These are phyloP conservation scores for Aspergillus nidulans DNA, from an alignment of 495 filamentous ascomycete species.

Conservation along the genomic window DNA sequence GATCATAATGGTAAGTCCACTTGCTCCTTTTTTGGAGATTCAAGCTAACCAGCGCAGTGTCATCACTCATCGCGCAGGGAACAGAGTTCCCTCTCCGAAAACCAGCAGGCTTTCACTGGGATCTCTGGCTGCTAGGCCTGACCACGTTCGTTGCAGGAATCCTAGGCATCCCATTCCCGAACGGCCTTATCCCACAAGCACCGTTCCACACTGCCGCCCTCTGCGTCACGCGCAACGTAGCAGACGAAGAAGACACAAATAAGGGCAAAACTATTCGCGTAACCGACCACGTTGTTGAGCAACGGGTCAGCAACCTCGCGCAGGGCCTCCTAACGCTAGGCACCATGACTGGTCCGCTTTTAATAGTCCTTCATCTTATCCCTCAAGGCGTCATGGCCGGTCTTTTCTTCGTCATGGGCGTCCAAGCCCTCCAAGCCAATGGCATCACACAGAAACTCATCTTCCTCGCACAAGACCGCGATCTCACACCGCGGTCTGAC, in stretches of 20 bases:
- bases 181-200: constrained; percentile 88
- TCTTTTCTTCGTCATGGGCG: constrained; percentile 92
- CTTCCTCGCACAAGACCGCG: constrained; percentile 65
- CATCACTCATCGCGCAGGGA: constrained; percentile 84
- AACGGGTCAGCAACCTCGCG: constrained; percentile 80
- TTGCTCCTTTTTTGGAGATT: neutral
- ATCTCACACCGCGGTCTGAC: constrained; percentile 59
- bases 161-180: constrained; percentile 84
- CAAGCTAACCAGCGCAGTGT: constrained; percentile 46
- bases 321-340: constrained; percentile 81
- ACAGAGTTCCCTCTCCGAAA: constrained; percentile 89
- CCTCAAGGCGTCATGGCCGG: constrained; percentile 85
- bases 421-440: constrained; percentile 74
- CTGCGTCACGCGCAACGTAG: constrained; percentile 64
- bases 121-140: constrained; percentile 83
- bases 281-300: constrained; percentile 78
- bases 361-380: constrained; percentile 78
- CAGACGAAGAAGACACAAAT: constrained; percentile 52
- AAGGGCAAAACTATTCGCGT: constrained; percentile 60
- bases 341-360: constrained; percentile 82
- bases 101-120: constrained; percentile 95
- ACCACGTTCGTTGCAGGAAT: constrained; percentile 83
- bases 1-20: constrained; percentile 70
- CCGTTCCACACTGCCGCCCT: constrained; percentile 88
- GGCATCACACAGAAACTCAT: constrained; percentile 79